Evolutionary conservation across 768 basidiomycete species (phyloP).

Genomic region (Lentinula edodes): DNA sequence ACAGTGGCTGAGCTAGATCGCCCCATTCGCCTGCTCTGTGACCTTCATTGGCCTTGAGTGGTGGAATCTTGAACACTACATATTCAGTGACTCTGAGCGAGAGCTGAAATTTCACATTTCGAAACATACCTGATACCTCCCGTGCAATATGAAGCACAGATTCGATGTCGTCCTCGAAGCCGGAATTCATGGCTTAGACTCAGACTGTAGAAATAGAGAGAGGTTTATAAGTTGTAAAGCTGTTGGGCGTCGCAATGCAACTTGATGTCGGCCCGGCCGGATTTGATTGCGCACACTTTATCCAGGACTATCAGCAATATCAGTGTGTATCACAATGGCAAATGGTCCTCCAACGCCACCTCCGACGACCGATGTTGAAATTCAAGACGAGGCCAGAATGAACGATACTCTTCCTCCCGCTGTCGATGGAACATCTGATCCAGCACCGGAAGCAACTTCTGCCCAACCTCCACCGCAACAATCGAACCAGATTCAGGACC

Average conservation of each 20-base stretch:
- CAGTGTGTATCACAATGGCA: slow-evolving; percentile 31
- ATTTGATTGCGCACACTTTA: neutral
- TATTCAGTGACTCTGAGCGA: slow-evolving; percentile 6
- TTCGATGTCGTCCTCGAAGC: slow-evolving; percentile 74
- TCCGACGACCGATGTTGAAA: slow-evolving; percentile 49
- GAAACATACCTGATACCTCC: slow-evolving; percentile 72
- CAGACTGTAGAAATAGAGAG: neutral
- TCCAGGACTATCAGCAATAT: slow-evolving; percentile 8
- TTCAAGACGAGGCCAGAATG: slow-evolving; percentile 44
- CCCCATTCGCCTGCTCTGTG: slow-evolving; percentile 94
- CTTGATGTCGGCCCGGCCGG: neutral
- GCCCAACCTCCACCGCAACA: slow-evolving; percentile 11
- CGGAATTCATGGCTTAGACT: slow-evolving; percentile 36
- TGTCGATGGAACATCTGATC: neutral
- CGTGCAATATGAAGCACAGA: slow-evolving; percentile 87
- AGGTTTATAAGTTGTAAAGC: neutral
- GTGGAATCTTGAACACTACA: slow-evolving; percentile 87
- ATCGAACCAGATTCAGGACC: slow-evolving; percentile 21
- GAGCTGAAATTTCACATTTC: slow-evolving; percentile 9
- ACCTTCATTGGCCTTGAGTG: slow-evolving; percentile 80
- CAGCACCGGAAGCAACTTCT: neutral
- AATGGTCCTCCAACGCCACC: slow-evolving; percentile 63
- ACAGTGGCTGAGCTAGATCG: slow-evolving; percentile 73
- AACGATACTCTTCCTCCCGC: neutral
- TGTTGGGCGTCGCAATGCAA: neutral